Evolutionary conservation across 441 rosid genomes (phyloP), one percentile per base, ranked within the genome.

Genomic region (Gossypium gossypioides): DNA sequence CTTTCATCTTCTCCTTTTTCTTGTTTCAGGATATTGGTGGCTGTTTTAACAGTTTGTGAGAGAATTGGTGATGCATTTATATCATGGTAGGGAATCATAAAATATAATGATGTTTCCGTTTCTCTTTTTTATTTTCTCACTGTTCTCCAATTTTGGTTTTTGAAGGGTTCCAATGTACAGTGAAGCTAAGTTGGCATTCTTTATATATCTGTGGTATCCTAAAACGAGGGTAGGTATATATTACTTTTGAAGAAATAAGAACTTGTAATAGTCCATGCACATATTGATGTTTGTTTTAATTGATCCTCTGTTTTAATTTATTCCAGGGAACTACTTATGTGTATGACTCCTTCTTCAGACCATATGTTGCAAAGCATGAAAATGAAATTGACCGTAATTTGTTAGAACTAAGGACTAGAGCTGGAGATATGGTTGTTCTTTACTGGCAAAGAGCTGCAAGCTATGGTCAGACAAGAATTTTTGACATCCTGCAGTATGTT

Each of bases 331-430:
- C 97, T 18, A 78, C 92, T 6, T 94, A 91, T 65, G 91, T 94
- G 32, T 94, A 94, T 63, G 96, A 90, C 74, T 86, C 99, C 44
- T 92, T 92, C 89, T 94, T 94, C 77, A 87, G 80, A 77, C 97
- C 99, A 27, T 94, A 89, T 71, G 83, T 94, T 37, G 80, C 97
- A 73, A 92, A 85, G 80, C 99, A 94, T 73, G 99, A 92, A 83
- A 86, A 79, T 66, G 99, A 94, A 72, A 94, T 94, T 69, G 99
- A 94, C 77, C 93, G 88, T 48, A 90, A 82, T 80, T 85, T 94
- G 89, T 61, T 85, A 74, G 97, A 94, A 80, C 81, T 88, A 58
- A 89, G 84, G 80, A 94, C 90, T 9, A 88, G 88, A 65, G 99
- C 94, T 72, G 92, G 96, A 67, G 96, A 92, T 79, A 82, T 90